These are phyloP conservation scores for Postia placenta DNA, from an alignment of 768 basidiomycete genomes.

Conservation along the genomic window DNA sequence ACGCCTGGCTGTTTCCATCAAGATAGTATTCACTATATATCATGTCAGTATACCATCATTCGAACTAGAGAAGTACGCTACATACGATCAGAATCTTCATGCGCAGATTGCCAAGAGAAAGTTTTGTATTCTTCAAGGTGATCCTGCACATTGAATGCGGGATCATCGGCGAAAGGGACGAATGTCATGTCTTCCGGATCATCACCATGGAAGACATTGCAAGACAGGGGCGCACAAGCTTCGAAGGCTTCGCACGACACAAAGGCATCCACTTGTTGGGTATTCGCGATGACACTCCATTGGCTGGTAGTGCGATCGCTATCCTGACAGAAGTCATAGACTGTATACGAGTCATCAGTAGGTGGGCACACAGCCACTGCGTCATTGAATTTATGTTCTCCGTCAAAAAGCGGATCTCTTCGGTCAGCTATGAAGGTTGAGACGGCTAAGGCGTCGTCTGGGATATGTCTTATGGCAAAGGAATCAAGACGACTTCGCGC, in stretches of 20 bases:
- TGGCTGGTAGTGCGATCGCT: conserved; percentile 5
- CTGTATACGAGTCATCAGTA: neutral
- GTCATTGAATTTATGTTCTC: neutral
- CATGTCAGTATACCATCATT: too few relatives aligned
- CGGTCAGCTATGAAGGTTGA: too few relatives aligned
- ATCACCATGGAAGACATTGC: conserved; percentile 48
- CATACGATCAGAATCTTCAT: conserved; percentile 38
- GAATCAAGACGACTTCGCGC: conserved; percentile 8
- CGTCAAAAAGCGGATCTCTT: conserved; percentile 11
- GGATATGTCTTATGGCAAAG: too few relatives aligned
- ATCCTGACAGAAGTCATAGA: conserved; percentile 4
- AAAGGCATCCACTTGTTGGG: conserved; percentile 1
- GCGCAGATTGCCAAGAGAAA: conserved; percentile 44
- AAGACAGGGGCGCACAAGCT: conserved; percentile 43
- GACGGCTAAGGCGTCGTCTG: too few relatives aligned
- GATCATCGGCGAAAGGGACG: conserved; percentile 59
- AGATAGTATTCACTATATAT: conserved; percentile 36
- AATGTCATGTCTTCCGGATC: conserved; percentile 54
- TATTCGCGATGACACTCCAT: neutral
- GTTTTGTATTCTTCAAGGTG: conserved; percentile 37
- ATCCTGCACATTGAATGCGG: conserved; percentile 34
- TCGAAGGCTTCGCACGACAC: conserved; percentile 42
- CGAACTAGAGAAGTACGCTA: too few relatives aligned
- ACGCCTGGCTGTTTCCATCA: conserved; percentile 40
- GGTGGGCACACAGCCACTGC: neutral